Conservation (phyloP, 2,329 filamentous ascomycete genomes). For the Beauveria rudraprayagi region DNA sequence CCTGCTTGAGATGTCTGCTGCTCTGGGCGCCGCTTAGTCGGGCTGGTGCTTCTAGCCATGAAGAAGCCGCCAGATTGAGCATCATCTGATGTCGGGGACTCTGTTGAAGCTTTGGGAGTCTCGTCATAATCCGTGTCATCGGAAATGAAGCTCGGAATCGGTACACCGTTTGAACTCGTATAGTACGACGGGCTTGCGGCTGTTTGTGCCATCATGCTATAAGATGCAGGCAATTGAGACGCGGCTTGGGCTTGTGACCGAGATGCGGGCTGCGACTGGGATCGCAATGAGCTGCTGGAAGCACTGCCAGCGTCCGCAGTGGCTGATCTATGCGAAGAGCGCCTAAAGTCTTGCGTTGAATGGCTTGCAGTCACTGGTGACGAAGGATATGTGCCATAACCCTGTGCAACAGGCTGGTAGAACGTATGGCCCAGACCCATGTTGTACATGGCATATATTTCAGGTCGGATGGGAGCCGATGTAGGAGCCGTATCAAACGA, state of each 20-base stretch:
- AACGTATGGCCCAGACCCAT: slow-evolving; percentile 35
- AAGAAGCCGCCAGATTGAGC: slow-evolving; percentile 24
- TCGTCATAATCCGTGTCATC: slow-evolving; percentile 46
- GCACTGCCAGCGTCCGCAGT: slow-evolving; percentile 40
- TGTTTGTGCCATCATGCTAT: slow-evolving; percentile 24
- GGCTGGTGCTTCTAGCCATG: slow-evolving; percentile 21
- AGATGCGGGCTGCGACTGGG: slow-evolving; percentile 59
- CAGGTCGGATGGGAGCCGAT: slow-evolving; percentile 48
- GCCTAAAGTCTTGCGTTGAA: slow-evolving; percentile 43
- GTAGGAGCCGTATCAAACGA: slow-evolving; percentile 56
- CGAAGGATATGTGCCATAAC: slow-evolving; percentile 47
- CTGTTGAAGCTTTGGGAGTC: slow-evolving; percentile 30
- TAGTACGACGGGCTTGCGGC: slow-evolving; percentile 29
- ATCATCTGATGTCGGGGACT: slow-evolving; percentile 42
- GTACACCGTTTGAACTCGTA: slow-evolving; percentile 38
- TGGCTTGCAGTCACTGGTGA: slow-evolving; percentile 42
- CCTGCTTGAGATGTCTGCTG: slow-evolving; percentile 24
- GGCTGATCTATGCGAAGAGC: slow-evolving; percentile 47
- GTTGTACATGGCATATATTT: slow-evolving; percentile 45
- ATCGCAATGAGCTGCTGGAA: slow-evolving; percentile 50
- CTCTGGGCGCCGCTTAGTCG: slow-evolving; percentile 18
- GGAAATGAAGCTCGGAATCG: slow-evolving; percentile 48
- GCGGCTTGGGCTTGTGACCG: slow-evolving; percentile 29
- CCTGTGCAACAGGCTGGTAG: slow-evolving; percentile 35
- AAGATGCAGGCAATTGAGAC: slow-evolving; percentile 14